These are phyloP conservation scores for Sugiyamaella japonica DNA, from an alignment of 1,139 yeast genomes.

Conservation along the genomic window DNA sequence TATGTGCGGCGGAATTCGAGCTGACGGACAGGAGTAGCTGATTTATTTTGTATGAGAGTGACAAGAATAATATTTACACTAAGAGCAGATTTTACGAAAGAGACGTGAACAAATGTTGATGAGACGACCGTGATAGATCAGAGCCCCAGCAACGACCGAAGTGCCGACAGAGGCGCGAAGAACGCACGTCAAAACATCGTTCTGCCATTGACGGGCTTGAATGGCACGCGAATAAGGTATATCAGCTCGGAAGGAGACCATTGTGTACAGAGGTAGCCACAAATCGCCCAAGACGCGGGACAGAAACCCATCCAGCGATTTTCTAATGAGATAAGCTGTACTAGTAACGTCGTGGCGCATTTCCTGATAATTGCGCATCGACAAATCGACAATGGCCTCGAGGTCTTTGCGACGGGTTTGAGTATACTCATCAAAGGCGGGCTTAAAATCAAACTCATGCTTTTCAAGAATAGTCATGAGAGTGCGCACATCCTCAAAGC, in stretches of 20 bases:
- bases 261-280: conserved; percentile 88
- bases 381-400: conserved; percentile 72
- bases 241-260: conserved; percentile 88
- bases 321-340: conserved; percentile 61
- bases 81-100: background rate
- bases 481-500: conserved; percentile 83
- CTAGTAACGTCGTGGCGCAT: conserved; percentile 84
- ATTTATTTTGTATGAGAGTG: no score
- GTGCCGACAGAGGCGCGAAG: conserved; percentile 12
- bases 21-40: no score
- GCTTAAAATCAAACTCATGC: conserved; percentile 44
- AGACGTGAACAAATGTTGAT: background rate
- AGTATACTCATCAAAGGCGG: conserved; percentile 62
- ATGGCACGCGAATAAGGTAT: conserved; percentile 75
- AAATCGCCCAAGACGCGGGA: conserved; percentile 56
- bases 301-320: conserved; percentile 64
- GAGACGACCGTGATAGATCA: conserved; percentile 8
- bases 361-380: conserved; percentile 78
- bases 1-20: background rate
- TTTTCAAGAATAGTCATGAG: conserved; percentile 54
- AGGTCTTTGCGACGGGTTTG: conserved; percentile 61
- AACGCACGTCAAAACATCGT: conserved; percentile 34
- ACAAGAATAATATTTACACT: no score
- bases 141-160: background rate
- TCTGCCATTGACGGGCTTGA: conserved; percentile 50